Percentiles rank a stretch among this genome's conserved stretches.
phyloP scores from a whole-genome alignment of 371 early-diverging fungal species.

The Lichtheimia ornata region DNA sequence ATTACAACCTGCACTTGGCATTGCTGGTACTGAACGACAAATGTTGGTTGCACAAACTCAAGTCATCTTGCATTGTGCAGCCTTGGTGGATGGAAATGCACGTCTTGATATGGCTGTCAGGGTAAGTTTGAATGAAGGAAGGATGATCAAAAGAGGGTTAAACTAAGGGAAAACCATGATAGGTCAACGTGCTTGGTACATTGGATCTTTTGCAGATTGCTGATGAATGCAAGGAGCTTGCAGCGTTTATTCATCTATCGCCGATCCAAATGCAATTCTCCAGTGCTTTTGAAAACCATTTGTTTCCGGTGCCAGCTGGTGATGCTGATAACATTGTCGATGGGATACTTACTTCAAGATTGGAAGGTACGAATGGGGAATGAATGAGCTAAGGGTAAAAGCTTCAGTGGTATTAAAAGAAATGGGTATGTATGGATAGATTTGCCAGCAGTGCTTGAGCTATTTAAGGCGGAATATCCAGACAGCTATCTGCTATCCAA shows the following conservation, averaged over 20 bases:
- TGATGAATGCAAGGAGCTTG: conserved; percentile 44
- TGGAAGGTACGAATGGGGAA: conserved; percentile 13
- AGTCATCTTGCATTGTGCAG: conserved; percentile 61
- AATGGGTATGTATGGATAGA: not conserved
- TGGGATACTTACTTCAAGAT: conserved; percentile 18
- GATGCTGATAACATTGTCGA: conserved; percentile 39
- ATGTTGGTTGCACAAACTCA: conserved; percentile 45
- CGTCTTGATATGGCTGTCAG: conserved; percentile 51
- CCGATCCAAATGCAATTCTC: conserved; percentile 39
- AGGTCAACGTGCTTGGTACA: conserved; percentile 60
- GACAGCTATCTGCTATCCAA: conserved; percentile 61
- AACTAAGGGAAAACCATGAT: not conserved
- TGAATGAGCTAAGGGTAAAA: no score
- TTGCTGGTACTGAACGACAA: conserved; percentile 44
- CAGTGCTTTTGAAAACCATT: conserved; percentile 34
- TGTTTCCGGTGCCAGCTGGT: conserved; percentile 49
- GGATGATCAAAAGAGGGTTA: not conserved
- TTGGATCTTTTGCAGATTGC: conserved; percentile 53
- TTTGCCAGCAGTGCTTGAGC: conserved; percentile 12
- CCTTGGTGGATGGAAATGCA: conserved; percentile 56
- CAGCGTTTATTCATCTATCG: conserved; percentile 55
- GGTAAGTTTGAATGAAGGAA: conserved; percentile 26
- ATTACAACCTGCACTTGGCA: conserved; percentile 46
- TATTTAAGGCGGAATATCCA: conserved; percentile 34
- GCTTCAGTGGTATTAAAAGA: not conserved